Percentiles rank a stretch among this genome's conserved stretches.
Evolutionary conservation across 768 basidiomycete genomes (phyloP).

Genomic region (Mycena filopes): DNA sequence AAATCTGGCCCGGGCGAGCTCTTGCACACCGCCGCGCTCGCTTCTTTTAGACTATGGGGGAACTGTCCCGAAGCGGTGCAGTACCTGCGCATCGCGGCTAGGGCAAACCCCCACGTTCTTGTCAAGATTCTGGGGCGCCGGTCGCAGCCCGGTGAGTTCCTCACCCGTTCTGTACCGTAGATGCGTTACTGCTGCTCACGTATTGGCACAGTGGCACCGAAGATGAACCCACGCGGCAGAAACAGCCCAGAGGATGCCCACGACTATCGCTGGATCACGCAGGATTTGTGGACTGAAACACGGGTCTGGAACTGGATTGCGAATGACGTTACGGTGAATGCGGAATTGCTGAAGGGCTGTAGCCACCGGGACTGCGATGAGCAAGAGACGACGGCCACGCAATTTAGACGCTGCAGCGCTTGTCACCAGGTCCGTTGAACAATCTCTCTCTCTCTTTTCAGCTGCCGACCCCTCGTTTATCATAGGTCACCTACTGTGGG

Average conservation of each 20-base stretch:
- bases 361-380: conserved; percentile 34
- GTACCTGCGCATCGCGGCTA: conserved; percentile 41
- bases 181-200: no score
- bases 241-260: conserved; percentile 46
- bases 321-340: conserved; percentile 28
- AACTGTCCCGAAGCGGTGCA: conserved; percentile 39
- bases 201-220: background rate
- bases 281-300: conserved; percentile 44
- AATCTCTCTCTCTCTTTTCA: background rate
- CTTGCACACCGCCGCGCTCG: conserved; percentile 42
- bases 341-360: conserved; percentile 37
- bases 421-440: conserved; percentile 40
- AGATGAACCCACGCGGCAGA: conserved; percentile 35
- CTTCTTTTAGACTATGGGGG: conserved; percentile 45
- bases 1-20: conserved; percentile 16
- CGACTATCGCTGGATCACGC: conserved; percentile 47
- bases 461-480: background rate
- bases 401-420: conserved; percentile 45
- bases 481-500: conserved; percentile 41
- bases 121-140: conserved; percentile 43
- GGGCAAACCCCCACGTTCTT: conserved; percentile 40
- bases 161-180: background rate
- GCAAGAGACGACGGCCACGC: conserved; percentile 34
- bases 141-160: conserved; percentile 37
- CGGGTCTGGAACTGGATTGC: conserved; percentile 28